phyloP scores from a whole-genome alignment of 2,329 filamentous ascomycete genomes.

The Dothideomycetes sp. region DNA sequence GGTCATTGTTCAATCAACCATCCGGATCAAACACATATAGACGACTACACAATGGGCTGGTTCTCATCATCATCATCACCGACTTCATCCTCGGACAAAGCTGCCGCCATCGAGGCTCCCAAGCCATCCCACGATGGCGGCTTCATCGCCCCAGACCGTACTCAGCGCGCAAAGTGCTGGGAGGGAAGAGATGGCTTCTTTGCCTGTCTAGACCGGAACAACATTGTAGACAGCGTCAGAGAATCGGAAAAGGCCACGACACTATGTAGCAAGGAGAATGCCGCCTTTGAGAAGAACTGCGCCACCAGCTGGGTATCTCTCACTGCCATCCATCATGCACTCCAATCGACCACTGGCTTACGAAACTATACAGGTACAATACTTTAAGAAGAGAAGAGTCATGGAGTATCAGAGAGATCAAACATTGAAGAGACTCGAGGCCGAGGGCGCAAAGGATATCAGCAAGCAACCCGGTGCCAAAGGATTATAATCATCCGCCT shows the following conservation, averaged over 20 bases:
- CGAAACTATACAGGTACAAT: constrained; percentile 59
- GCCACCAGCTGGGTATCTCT: constrained; percentile 75
- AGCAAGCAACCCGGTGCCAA: background rate
- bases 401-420: constrained; percentile 81
- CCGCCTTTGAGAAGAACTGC: constrained; percentile 72
- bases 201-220: constrained; percentile 68
- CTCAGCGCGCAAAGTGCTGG: constrained; percentile 77
- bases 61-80: constrained; percentile 17
- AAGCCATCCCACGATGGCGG: constrained; percentile 41
- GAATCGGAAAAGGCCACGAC: constrained; percentile 41
- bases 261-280: constrained; percentile 47
- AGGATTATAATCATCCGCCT: background rate
- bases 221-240: constrained; percentile 64
- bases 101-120: constrained; percentile 14
- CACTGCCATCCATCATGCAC: background rate
- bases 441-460: constrained; percentile 26
- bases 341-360: background rate
- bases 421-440: constrained; percentile 59
- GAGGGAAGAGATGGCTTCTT: constrained; percentile 83
- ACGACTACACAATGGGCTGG: constrained; percentile 20
- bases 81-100: constrained; percentile 12
- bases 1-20: too few species aligned
- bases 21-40: too few species aligned
- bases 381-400: constrained; percentile 94
- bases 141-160: constrained; percentile 72